phyloP scores from a whole-genome alignment of 768 basidiomycete species.

The Clitopilus hobsonii region DNA sequence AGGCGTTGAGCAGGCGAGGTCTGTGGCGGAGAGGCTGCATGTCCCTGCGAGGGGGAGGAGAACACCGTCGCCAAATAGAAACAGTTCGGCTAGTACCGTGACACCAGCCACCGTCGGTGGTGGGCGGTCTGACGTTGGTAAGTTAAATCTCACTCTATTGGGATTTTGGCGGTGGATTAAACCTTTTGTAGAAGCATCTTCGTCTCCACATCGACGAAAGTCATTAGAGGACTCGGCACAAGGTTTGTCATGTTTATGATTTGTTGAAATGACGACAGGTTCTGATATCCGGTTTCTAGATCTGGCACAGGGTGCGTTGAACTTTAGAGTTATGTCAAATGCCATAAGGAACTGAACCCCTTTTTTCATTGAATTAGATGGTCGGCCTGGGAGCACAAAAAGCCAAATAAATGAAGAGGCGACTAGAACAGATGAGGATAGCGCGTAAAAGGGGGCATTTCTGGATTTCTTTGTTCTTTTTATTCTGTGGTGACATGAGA shows the following conservation, averaged over 20 bases:
- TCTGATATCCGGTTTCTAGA: not conserved
- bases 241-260: not conserved
- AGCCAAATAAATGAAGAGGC: not conserved
- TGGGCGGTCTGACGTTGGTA: not conserved
- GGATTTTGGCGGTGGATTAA: not conserved
- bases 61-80: constrained; percentile 23
- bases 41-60: constrained; percentile 30
- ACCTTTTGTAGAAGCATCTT: not conserved
- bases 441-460: not conserved
- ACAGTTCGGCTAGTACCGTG: not conserved
- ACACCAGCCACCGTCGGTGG: constrained; percentile 5
- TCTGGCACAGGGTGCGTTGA: not conserved
- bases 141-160: not conserved
- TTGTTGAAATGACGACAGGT: not conserved
- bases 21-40: constrained; percentile 43
- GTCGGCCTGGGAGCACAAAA: not conserved
- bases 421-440: not conserved
- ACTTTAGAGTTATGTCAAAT: not conserved
- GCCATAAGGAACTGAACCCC: not conserved
- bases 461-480: not conserved
- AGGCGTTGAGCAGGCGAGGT: constrained; percentile 32
- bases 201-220: not conserved
- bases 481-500: not conserved
- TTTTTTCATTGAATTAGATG: not conserved
- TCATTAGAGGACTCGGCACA: constrained; percentile 1